Evolutionary conservation across 805 yeast genomes (phyloP), one percentile per base, ranked within the genome.

Genomic region (Kluyveromyces siamensis): DNA sequence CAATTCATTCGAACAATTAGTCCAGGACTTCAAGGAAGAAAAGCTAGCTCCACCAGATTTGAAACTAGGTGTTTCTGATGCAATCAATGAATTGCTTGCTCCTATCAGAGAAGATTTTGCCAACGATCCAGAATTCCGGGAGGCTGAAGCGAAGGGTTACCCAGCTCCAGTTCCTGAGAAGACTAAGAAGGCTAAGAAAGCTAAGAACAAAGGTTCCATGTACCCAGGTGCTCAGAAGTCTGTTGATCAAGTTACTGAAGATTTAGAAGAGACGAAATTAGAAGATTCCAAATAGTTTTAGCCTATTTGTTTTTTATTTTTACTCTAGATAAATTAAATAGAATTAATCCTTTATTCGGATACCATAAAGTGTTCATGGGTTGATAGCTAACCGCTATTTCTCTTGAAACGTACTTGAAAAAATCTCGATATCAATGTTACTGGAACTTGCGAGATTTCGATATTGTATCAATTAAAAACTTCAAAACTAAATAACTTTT

Each of bases 41-140:
- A 79, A 79, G 63, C 76, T 93, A 59, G 77, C 93, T 37, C 98
- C 99, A 30, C 93, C 88, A 30, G 99, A 93, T 68, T 82, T 93
- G 68, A 93, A 93, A 69, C 69, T 83, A 5, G 99, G 99, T 68
- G 91, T 91, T 47, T 74, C 95, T 44, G 95, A 83, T 58, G 84
- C 84, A 35, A 84, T 93, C 60, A 85, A 88, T 66, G 80, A 67
- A 42, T 73, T 93, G 49, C 77, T 93, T 59, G 90, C 79, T 3
- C 98, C 99, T 49, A 80, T 93, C 50, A 84, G 89, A 65, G 81
- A 77, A 51, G 87, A 80, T 51, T 86, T 71, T 59, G 75, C 71
- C 33, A 66, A 70, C 30, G 79, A 73, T 62, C 72, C 76, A 41
- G 96, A 85, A 56, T 90, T 85, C 72, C 84, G 79, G 68, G 86